A percentile compares a stretch with the other conserved stretches of the same genome.
phyloP scores from a whole-genome alignment of 2,329 filamentous ascomycete species.

The Nakataea oryzae region DNA sequence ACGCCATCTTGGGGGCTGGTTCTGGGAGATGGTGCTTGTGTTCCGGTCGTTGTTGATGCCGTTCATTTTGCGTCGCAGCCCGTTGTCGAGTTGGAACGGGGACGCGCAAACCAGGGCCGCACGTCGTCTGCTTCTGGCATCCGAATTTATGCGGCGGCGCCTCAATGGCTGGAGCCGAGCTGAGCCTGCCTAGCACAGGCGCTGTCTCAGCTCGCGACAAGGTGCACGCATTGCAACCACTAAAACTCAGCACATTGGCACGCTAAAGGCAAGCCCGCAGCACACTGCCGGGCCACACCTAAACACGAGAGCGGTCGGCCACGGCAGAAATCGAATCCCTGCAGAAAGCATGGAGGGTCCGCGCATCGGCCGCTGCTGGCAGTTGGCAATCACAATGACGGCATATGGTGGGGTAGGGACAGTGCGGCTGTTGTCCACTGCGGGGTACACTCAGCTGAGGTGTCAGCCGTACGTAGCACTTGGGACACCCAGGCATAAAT shows the following conservation, averaged over 20 bases:
- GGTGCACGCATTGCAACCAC: neutral
- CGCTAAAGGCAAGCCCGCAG: neutral
- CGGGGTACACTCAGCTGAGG: no score
- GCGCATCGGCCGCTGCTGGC: neutral
- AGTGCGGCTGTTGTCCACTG: neutral
- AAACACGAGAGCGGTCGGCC: neutral
- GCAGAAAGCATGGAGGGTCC: no score
- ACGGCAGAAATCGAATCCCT: neutral
- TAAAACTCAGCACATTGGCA: neutral
- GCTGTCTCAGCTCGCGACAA: neutral
- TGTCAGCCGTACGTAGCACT: no score
- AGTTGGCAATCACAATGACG: neutral
- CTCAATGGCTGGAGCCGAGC: no score
- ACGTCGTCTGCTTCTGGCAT: neutral
- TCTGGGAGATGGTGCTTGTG: neutral
- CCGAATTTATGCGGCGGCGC: neutral
- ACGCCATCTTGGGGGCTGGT: slow-evolving; percentile 25
- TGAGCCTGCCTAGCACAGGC: no score
- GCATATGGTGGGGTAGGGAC: neutral
- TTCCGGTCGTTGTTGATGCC: neutral
- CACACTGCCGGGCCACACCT: neutral
- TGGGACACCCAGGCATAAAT: neutral
- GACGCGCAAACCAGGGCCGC: neutral
- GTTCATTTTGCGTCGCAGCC: neutral
- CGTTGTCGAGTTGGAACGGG: neutral